phyloP scores from a whole-genome alignment of 805 yeast genomes.

The Candida pseudofarinosa region DNA sequence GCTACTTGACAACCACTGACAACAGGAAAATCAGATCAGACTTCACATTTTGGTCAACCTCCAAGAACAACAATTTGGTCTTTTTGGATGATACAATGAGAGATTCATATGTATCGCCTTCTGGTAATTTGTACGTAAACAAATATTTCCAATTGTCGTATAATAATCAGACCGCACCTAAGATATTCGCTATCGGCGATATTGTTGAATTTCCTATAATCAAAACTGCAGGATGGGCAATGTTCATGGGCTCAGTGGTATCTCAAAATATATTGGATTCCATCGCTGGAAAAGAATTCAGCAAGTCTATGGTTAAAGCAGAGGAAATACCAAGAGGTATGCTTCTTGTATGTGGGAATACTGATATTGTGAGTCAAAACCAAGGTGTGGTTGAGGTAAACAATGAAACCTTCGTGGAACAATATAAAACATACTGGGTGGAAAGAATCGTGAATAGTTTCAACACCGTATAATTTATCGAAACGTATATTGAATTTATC shows the following conservation, averaged over 20 bases:
- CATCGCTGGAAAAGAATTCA: conserved; percentile 11
- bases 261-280: conserved; percentile 16
- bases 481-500: no score
- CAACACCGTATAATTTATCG: not conserved
- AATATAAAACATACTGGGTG: not conserved
- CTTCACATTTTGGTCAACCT: conserved; percentile 34
- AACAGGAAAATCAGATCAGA: conserved; percentile 25
- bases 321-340: conserved; percentile 1
- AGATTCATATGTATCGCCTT: conserved; percentile 11
- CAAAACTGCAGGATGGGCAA: conserved; percentile 41
- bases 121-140: conserved; percentile 22
- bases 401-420: not conserved
- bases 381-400: not conserved
- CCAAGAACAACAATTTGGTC: conserved; percentile 29
- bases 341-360: not conserved
- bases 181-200: conserved; percentile 37
- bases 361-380: not conserved
- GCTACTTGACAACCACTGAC: conserved; percentile 11
- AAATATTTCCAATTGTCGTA: conserved; percentile 15
- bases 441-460: not conserved
- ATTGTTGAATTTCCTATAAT: conserved; percentile 30
- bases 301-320: conserved; percentile 7
- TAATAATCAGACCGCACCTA: conserved; percentile 12
- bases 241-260: conserved; percentile 19
- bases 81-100: conserved; percentile 17